These are phyloP conservation scores for Amaranthus cruentus DNA, from an alignment of 148 eudicot genomes.

Conservation along the genomic window DNA sequence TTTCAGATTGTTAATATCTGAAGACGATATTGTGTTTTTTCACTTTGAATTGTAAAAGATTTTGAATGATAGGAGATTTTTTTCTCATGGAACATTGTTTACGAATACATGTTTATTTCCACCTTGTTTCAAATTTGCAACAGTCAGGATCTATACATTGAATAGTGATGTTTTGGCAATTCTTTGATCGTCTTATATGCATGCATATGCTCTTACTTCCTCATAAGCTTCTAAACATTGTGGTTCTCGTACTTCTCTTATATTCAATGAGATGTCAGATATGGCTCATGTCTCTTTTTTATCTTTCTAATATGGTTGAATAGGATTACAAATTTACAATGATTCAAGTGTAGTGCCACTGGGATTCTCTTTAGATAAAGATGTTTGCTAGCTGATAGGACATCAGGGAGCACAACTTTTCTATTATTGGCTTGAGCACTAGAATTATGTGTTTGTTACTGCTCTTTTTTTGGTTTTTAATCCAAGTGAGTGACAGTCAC, in stretches of 20 bases:
- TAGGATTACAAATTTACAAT: not conserved
- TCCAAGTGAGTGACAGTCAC: not conserved
- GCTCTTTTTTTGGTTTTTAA: not conserved
- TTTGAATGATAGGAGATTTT: no score
- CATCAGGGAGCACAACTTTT: not conserved
- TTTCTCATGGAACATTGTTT: not conserved
- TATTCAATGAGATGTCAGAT: not conserved
- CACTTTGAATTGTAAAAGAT: not conserved
- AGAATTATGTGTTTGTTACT: not conserved
- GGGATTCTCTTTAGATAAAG: slow-evolving; percentile 8
- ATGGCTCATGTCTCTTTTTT: slow-evolving; percentile 1
- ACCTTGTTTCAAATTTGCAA: not conserved
- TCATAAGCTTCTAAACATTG: not conserved
- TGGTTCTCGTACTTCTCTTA: not conserved
- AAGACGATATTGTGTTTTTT: not conserved
- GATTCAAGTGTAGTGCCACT: not conserved
- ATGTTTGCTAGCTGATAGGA: not conserved
- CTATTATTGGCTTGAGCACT: no score
- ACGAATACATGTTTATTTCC: not conserved
- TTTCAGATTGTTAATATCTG: not conserved
- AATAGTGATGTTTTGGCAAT: not conserved
- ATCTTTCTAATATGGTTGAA: not conserved
- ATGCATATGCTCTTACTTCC: no score
- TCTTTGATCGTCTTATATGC: no score
- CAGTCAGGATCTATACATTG: not conserved